Evolutionary conservation across 1,139 yeast genomes (phyloP).

Genomic region (Waltiozyma solani): DNA sequence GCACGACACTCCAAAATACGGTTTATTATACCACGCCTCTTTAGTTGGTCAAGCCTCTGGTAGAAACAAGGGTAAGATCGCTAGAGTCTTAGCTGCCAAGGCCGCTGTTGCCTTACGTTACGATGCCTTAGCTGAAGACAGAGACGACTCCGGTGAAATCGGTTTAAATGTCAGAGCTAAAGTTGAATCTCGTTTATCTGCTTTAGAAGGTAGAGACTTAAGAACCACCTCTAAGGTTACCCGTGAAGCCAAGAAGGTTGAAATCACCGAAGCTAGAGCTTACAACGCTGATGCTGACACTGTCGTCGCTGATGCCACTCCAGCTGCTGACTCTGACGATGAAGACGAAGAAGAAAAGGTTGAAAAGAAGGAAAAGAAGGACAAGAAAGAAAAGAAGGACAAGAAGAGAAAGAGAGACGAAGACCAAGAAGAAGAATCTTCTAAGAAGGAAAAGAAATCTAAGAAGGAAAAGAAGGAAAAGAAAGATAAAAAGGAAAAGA

Average conservation of each 20-base stretch:
- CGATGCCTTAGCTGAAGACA: constrained; percentile 94
- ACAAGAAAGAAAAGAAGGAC: constrained; percentile 37
- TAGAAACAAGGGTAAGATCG: constrained; percentile 97
- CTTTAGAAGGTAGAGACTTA: constrained; percentile 89
- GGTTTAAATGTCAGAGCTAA: constrained; percentile 89
- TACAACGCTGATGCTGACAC: constrained; percentile 95
- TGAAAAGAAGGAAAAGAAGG: constrained; percentile 38
- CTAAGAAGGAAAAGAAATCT: constrained; percentile 17
- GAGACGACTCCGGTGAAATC: constrained; percentile 89
- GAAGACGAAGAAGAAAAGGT: constrained; percentile 33
- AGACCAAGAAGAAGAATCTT: constrained; percentile 18
- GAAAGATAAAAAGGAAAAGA: constrained; percentile 16
- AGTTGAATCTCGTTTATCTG: constrained; percentile 91
- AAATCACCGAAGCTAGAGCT: constrained; percentile 72
- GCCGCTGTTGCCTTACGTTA: constrained; percentile 95
- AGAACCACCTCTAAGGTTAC: constrained; percentile 72
- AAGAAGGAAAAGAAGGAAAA: constrained; percentile 26
- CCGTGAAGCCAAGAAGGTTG: constrained; percentile 76
- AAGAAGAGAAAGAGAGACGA: constrained; percentile 21
- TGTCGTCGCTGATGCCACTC: constrained; percentile 31
- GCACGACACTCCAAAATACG: constrained; percentile 98
- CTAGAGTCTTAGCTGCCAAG: constrained; percentile 97
- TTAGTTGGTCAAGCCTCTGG: constrained; percentile 96
- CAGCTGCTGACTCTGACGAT: constrained; percentile 42
- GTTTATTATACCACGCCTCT: constrained; percentile 93